phyloP scores from a whole-genome alignment of 2,329 filamentous ascomycete genomes.

The Aspergillus viridinutans region DNA sequence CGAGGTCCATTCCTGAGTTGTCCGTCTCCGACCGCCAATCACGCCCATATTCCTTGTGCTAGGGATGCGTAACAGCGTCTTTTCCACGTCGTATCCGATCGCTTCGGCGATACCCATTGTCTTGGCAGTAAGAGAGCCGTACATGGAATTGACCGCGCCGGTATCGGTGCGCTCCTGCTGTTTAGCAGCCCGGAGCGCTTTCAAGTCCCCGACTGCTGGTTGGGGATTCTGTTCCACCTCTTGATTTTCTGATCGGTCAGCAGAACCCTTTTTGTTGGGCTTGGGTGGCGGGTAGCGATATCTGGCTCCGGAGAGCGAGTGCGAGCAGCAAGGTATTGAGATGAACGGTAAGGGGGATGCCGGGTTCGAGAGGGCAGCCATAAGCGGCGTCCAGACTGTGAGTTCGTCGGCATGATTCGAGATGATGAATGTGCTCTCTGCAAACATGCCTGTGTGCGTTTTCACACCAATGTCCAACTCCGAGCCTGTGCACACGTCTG shows the following conservation, averaged over 20 bases:
- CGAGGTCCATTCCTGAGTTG: slow-evolving; percentile 26
- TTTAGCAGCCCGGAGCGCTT: slow-evolving; percentile 35
- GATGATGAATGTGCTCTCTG: slow-evolving; percentile 77
- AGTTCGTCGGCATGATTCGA: slow-evolving; percentile 97
- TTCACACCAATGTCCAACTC: slow-evolving; percentile 11
- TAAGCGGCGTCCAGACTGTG: slow-evolving; percentile 89
- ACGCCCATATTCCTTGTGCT: slow-evolving; percentile 84
- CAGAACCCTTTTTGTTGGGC: slow-evolving; percentile 27
- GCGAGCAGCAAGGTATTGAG: slow-evolving; percentile 92
- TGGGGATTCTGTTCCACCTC: slow-evolving; percentile 21
- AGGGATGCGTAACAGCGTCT: slow-evolving; percentile 83
- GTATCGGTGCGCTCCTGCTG: slow-evolving; percentile 24
- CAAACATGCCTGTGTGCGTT: slow-evolving; percentile 59
- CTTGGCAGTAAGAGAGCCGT: slow-evolving; percentile 79
- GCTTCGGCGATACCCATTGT: slow-evolving; percentile 64
- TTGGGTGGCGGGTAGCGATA: slow-evolving; percentile 54
- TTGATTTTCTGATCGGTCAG: slow-evolving; percentile 14
- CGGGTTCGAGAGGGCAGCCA: slow-evolving; percentile 59
- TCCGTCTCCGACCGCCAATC: slow-evolving; percentile 56
- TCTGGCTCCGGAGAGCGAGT: slow-evolving; percentile 69
- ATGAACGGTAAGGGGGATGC: slow-evolving; percentile 73
- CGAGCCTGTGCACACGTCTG: slow-evolving; percentile 15
- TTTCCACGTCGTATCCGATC: slow-evolving; percentile 72
- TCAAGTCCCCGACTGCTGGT: slow-evolving; percentile 38
- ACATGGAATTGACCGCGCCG: slow-evolving; percentile 60